A percentile compares a stretch with the other conserved stretches of the same genome.
These are phyloP conservation scores for Cucurbitaria berberidis DNA, from an alignment of 2,329 filamentous ascomycete genomes.

Conservation along the genomic window DNA sequence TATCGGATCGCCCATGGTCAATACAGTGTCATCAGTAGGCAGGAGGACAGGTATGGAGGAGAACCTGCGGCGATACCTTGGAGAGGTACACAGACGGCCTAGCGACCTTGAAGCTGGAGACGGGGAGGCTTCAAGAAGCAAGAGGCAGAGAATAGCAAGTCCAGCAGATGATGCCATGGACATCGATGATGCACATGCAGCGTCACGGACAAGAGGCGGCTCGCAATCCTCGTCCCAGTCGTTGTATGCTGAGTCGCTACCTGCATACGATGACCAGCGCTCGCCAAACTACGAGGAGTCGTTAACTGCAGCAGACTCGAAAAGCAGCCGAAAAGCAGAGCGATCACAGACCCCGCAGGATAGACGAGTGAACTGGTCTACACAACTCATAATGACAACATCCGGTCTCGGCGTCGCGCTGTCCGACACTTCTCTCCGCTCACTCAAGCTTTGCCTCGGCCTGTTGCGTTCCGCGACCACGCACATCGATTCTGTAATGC, in stretches of 20 bases:
- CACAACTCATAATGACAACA: slow-evolving; percentile 84
- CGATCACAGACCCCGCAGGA: slow-evolving; percentile 37
- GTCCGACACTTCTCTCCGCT: slow-evolving; percentile 84
- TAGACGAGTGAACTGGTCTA: slow-evolving; percentile 69
- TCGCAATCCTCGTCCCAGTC: slow-evolving; percentile 71
- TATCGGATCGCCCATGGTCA: slow-evolving; percentile 79
- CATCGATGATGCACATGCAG: slow-evolving; percentile 52
- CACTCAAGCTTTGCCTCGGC: slow-evolving; percentile 81
- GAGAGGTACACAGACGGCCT: slow-evolving; percentile 59
- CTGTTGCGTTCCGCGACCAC: slow-evolving; percentile 83
- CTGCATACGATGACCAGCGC: slow-evolving; percentile 80
- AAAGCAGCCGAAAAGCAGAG: slow-evolving; percentile 29
- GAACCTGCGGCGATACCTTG: slow-evolving; percentile 83
- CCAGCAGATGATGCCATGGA: slow-evolving; percentile 52
- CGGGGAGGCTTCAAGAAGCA: slow-evolving; percentile 39
- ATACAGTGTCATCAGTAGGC: slow-evolving; percentile 82
- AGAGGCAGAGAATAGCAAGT: slow-evolving; percentile 54
- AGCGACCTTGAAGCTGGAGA: slow-evolving; percentile 56
- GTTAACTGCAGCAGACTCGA: slow-evolving; percentile 26
- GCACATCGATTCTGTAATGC: slow-evolving; percentile 77
- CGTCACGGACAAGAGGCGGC: slow-evolving; percentile 54
- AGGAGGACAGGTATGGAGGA: slow-evolving; percentile 87
- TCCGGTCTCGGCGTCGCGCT: slow-evolving; percentile 90
- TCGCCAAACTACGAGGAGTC: slow-evolving; percentile 77
- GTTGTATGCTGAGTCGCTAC: slow-evolving; percentile 75